Evolutionary conservation across 2,329 filamentous ascomycete species (phyloP).

Genomic region (Pseudogymnoascus sp.): DNA sequence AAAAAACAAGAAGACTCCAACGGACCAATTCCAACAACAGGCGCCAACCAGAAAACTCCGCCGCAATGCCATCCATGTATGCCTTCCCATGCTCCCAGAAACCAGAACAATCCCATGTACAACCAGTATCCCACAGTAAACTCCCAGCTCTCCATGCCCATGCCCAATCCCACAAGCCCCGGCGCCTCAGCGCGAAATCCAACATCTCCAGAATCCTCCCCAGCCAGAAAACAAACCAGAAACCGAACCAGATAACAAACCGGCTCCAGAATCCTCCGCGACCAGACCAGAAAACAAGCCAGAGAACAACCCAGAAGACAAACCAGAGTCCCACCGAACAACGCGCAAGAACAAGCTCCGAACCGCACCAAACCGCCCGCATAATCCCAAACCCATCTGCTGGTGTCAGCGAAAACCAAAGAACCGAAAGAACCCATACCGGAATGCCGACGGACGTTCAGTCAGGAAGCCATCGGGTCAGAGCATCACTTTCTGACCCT

Average conservation of each 20-base stretch:
- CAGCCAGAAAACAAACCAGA: background rate
- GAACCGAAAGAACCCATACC: conserved; percentile 1
- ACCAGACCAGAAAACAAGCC: too few relatives aligned
- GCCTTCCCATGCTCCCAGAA: background rate
- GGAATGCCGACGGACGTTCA: background rate
- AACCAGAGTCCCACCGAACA: background rate
- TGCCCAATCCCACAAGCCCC: background rate
- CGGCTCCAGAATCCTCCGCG: background rate
- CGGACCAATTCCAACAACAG: background rate
- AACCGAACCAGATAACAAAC: background rate
- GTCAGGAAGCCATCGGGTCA: background rate
- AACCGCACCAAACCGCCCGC: background rate
- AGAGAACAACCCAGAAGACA: background rate
- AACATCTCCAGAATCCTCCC: background rate
- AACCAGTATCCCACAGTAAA: background rate
- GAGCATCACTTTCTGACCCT: conserved; percentile 6
- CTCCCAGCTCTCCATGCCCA: background rate
- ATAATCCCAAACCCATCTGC: background rate
- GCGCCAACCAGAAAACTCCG: background rate
- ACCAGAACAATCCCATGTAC: background rate
- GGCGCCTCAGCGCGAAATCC: background rate
- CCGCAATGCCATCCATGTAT: background rate
- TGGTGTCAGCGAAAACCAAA: background rate
- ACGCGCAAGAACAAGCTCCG: background rate
- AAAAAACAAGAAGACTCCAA: background rate